Conservation (phyloP, 768 basidiomycete genomes). For the Wakefieldia striispora region DNA sequence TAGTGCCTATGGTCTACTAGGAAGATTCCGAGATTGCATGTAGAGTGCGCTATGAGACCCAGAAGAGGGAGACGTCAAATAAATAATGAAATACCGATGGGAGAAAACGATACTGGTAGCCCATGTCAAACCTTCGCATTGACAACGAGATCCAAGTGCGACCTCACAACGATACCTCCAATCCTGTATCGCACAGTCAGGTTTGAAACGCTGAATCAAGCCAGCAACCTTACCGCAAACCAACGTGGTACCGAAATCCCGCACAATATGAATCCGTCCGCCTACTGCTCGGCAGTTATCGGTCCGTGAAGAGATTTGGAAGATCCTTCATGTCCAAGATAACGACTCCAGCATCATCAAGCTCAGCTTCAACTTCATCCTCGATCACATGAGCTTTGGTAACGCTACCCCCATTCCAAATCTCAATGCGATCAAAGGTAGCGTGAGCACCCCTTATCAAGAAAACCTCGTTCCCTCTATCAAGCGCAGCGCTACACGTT, state of each 20-base stretch:
- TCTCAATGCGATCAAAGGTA: slow-evolving; percentile 65
- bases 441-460: slow-evolving; percentile 64
- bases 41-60: too few relatives aligned
- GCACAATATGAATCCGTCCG: too few relatives aligned
- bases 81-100: slow-evolving; percentile 3
- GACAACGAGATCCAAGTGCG: not conserved
- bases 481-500: slow-evolving; percentile 61
- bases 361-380: slow-evolving; percentile 59
- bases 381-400: slow-evolving; percentile 53
- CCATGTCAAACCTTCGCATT: not conserved
- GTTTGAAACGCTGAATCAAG: not conserved
- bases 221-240: slow-evolving; percentile 13
- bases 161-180: not conserved
- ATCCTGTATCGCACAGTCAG: slow-evolving; percentile 1
- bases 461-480: slow-evolving; percentile 63
- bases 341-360: slow-evolving; percentile 67
- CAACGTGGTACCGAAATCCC: not conserved
- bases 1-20: too few relatives aligned
- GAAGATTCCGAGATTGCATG: too few relatives aligned
- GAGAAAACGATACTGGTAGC: not conserved
- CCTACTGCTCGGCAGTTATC: slow-evolving; percentile 31
- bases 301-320: slow-evolving; percentile 54
- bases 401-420: slow-evolving; percentile 53
- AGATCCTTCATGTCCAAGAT: slow-evolving; percentile 68
- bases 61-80: not conserved